Base-by-base conservation (phyloP, 116 monocot species). In the Trichopus zeylanicus region DNA sequence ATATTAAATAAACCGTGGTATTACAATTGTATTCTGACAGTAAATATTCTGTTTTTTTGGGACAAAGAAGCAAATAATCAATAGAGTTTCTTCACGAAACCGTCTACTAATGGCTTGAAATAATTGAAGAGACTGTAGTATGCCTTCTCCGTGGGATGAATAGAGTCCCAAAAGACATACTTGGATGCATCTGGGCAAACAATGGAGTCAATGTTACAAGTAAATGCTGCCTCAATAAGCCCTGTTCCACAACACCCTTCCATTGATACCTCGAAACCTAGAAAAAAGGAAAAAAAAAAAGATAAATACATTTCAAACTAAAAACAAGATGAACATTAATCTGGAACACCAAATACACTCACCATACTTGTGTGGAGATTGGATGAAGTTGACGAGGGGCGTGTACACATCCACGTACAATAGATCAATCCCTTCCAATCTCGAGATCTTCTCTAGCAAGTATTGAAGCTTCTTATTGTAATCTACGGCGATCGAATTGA, bases 171-270 rank as follows among this genome's bases (percentile, higher is more conserved):
- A 46, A 86, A 86, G 15, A 86, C 72, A 9, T 74, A 86, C 38
- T 81, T 65, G 1, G 86, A 80, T 10, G 86, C 75, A 27, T 86
- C 74, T 6, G 26, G 28, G 59, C 86, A 86, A 6, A 77, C 65
- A 7, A 72, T 18, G 6, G 75, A 75, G 4, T 74, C 56, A 7
- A 48, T 53, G 31, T 86, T 86, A 59, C 86, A 86, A 15, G 81
- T 37, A 15, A 81, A 24, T 0, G 74, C 35, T 29, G 78, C 68
- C 20, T 86, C 81, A 20, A 86, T 47, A 51, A 86, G 51, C 22
- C 86, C 86, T 2, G 86, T 86, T 37, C 86, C 86, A 29, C 86
- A 86, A 29, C 86, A 86, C 5, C 86, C 86, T 34, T 35, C 65
- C 52, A 27, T 61, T 32, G 69, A 62, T 29, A 72, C 75, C 51